Conservation (phyloP, 2,329 filamentous ascomycete genomes). For the Exophiala sideris region DNA sequence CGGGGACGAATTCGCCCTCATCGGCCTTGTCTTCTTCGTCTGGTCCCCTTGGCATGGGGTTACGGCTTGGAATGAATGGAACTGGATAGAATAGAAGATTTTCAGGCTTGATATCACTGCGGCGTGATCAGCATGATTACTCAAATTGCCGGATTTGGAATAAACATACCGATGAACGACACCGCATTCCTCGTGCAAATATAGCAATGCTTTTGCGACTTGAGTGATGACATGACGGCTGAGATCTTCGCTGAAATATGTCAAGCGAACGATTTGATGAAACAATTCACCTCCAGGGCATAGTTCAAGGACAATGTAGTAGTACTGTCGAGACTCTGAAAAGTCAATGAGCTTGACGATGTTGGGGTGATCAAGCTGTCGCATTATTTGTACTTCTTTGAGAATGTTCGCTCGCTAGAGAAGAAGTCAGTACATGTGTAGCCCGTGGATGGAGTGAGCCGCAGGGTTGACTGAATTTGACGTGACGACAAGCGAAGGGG, state of each 20-base stretch:
- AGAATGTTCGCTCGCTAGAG: constrained; percentile 87
- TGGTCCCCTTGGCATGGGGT: constrained; percentile 74
- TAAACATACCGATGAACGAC: constrained; percentile 86
- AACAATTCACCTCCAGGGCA: constrained; percentile 95
- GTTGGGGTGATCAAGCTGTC: constrained; percentile 91
- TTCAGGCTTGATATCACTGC: constrained; percentile 91
- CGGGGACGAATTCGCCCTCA: constrained; percentile 85
- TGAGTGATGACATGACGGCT: constrained; percentile 92
- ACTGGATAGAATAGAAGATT: constrained; percentile 91
- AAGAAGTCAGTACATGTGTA: constrained; percentile 29
- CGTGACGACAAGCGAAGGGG: constrained; percentile 10
- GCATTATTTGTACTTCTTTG: constrained; percentile 99
- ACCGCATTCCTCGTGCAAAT: constrained; percentile 89
- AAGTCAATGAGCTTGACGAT: constrained; percentile 93
- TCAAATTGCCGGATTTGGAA: constrained; percentile 33
- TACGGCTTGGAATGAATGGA: constrained; percentile 73
- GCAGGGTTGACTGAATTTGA: background rate
- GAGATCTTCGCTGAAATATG: constrained; percentile 95
- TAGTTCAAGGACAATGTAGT: constrained; percentile 94
- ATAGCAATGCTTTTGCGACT: constrained; percentile 90
- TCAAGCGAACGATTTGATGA: constrained; percentile 96
- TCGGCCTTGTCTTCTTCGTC: constrained; percentile 97
- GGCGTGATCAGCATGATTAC: background rate
- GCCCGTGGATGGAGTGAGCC: constrained; percentile 24
- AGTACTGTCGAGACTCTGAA: constrained; percentile 88